Base-by-base conservation (phyloP, 179 eudicot species). In the Beta lomatogona region DNA sequence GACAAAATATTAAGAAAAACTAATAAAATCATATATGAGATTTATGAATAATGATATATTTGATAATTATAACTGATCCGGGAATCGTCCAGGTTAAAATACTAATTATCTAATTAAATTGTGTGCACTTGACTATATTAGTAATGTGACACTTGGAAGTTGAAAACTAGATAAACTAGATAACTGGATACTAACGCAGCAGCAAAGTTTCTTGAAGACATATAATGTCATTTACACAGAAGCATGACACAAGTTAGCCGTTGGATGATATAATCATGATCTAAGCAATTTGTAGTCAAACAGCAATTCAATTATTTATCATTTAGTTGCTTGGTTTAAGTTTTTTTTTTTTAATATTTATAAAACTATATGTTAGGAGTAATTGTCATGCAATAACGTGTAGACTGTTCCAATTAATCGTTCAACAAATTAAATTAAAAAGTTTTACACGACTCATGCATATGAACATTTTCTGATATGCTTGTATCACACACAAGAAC, bases 141-240 rank as follows among this genome's bases (percentile, higher is more conserved):
- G 41, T 31, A 31, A 31, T 36, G 2, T 48, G 9, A 48, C 52
- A 48, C 52, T 48, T 48, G 52, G 52, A 6, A 6, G 52, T 48
- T 9, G 0, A 48, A 48, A 48, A 48, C 52, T 48, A 9, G 52
- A 48, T 9, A 5, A 48, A 75, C 50, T 36, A 73, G 28, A 15
- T 25, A 13, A 54, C 13, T 54, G 63, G 63, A 73, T 54, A 73
- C 1, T 14, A 54, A 25, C 25, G 77, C 70, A 13, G 54, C 52
- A 69, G 55, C 75, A 6, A 15, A 54, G 3, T 22, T 21, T 18
- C 44, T 21, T 53, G 31, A 15, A 44, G 0, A 22, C 7, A n/a
- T 0, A 18, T 78, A 79, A 82, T 21, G 85, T 82, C 85, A 82
- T 31, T 21, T 41, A 58, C 44, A 55, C 85, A 77, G n/a, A 82